Evolutionary conservation across 2,329 filamentous ascomycete genomes (phyloP), one percentile per base, ranked within the genome.

Genomic region (Ophiocordyceps australis): DNA sequence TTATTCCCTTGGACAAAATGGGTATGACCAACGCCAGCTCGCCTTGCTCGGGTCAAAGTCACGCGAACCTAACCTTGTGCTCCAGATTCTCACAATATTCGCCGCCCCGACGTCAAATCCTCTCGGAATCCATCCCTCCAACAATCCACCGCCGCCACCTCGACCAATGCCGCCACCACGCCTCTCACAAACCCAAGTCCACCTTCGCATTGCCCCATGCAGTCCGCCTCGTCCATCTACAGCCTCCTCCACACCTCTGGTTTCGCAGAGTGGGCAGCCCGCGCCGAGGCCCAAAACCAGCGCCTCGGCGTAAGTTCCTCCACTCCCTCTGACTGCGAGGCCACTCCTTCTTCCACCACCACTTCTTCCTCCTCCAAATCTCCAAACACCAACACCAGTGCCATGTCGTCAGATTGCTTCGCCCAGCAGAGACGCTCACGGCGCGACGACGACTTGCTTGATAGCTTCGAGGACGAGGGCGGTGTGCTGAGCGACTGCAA

Each of bases 231-330:
- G 7, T 33, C 31, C 14, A 31, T 33, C 14, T 22, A 27, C 17
- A 31, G 13, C 29, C 29, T 33, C 9, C 14, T 31, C 5, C 26
- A 32, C 17, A 23, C 22, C 8, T 27, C 27, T 12, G 31, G 31
- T n/a, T 29, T 33, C 16, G 29, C 27, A 9, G 31, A 33, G 18
- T 33, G 31, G 31, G 31, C 29, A 5, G 29, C 31, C n/a, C 29
- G 30, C 5, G 30, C 30, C 30, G 27, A 31, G 15, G 19, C 16
- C 7, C 30, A 31, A 15, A 31, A 31, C 19, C 22, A 24, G 14
- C 23, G 17, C 12, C 20, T 29, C 13, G 17, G 27, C 4, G 27
- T 25, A 11, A 22, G 23, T 14, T 21, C 16, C 14, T 26, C 19
- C 19, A 14, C 22, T 19, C 17, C 28, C 9, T 20, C 22, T 9